A percentile compares a stretch with the other conserved stretches of the same genome.
Evolutionary conservation across 148 eudicot genomes (phyloP).

Genomic region (Camellia japonica): DNA sequence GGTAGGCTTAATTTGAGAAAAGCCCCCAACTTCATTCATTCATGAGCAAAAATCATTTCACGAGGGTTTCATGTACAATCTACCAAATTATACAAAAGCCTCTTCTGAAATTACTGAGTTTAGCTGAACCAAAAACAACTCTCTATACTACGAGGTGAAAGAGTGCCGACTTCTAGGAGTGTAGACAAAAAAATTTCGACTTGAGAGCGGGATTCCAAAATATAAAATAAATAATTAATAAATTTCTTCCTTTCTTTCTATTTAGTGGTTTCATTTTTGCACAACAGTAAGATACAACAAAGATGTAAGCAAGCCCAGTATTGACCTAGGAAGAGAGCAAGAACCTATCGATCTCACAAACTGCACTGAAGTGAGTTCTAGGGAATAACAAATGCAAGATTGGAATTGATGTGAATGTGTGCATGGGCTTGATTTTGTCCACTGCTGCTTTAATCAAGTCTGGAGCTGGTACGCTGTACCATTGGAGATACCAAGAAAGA

Average conservation of each 20-base stretch:
- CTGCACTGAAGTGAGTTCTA: conserved; percentile 49
- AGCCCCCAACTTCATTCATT: background rate
- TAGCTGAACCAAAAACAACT: background rate
- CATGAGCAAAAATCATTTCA: background rate
- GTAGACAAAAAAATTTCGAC: too few relatives aligned
- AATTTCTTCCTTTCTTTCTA: too few relatives aligned
- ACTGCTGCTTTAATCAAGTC: conserved; percentile 36
- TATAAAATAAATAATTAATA: too few relatives aligned
- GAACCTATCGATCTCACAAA: conserved; percentile 47
- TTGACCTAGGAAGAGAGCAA: conserved; percentile 20
- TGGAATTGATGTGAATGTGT: conserved; percentile 45
- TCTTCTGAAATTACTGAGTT: background rate
- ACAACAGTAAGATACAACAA: too few relatives aligned
- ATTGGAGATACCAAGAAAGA: conserved; percentile 90
- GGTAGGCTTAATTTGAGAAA: background rate
- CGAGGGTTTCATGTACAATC: background rate
- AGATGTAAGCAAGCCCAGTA: background rate
- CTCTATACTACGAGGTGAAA: background rate
- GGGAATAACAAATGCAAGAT: conserved; percentile 67
- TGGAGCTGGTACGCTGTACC: conserved; percentile 77
- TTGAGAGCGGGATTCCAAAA: background rate
- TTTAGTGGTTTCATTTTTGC: too few relatives aligned
- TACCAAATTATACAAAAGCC: background rate
- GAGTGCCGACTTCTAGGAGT: background rate
- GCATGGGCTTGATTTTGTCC: conserved; percentile 42